These are phyloP conservation scores for Pseudogymnoascus sp. DNA, from an alignment of 2,329 filamentous ascomycete species.

Conservation along the genomic window DNA sequence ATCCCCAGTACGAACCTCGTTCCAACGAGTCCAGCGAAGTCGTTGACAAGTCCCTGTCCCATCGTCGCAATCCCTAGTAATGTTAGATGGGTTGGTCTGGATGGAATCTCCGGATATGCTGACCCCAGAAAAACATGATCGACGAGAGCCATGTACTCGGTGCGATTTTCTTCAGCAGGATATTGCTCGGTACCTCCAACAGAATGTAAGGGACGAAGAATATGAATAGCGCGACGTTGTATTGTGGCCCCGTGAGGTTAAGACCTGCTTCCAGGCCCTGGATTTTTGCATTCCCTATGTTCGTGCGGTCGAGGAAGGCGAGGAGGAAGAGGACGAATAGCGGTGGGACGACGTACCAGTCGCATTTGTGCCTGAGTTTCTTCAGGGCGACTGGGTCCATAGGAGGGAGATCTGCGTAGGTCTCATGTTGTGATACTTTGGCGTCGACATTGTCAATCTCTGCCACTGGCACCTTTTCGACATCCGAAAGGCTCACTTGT, in stretches of 20 bases:
- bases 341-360: conserved; percentile 17
- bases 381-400: conserved; percentile 15
- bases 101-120: conserved; percentile 22
- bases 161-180: conserved; percentile 25
- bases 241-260: conserved; percentile 36
- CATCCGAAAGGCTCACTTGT: background rate
- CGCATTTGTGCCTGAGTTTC: conserved; percentile 17
- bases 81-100: background rate
- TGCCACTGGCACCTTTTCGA: background rate
- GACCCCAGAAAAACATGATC: conserved; percentile 39
- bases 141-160: conserved; percentile 31
- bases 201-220: conserved; percentile 31
- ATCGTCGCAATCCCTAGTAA: conserved; percentile 28
- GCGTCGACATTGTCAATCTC: background rate
- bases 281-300: conserved; percentile 68
- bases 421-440: background rate
- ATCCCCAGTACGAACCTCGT: conserved; percentile 36
- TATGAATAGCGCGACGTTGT: conserved; percentile 30
- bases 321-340: conserved; percentile 63
- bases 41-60: conserved; percentile 37
- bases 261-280: conserved; percentile 54
- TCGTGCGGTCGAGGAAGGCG: conserved; percentile 67
- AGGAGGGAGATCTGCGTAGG: background rate
- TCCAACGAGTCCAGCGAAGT: conserved; percentile 30
- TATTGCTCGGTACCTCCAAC: conserved; percentile 26